Base-by-base conservation (phyloP, 805 yeast genomes). In the Ogataea corticis region DNA sequence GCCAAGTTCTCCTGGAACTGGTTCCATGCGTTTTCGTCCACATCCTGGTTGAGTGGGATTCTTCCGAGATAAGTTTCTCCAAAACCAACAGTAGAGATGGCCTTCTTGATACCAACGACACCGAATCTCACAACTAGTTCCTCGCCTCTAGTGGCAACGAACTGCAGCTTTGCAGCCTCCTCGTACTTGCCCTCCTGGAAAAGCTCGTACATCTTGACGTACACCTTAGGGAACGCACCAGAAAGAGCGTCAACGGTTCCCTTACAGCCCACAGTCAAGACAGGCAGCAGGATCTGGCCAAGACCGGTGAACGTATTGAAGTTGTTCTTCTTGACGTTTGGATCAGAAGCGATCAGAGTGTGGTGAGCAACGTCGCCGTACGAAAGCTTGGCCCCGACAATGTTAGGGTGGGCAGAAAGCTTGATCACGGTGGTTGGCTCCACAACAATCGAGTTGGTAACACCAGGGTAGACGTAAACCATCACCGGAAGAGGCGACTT, bases 221-320 rank as follows among this genome's bases (percentile, higher is more conserved):
- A 70, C 5, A 72, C 61, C 61, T 75, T 73, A 47, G 83, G 83
- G 63, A 68, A 76, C 3, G 77, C 77, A 29, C 79, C 80, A 33
- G 76, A 66, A 27, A 77, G 62, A 6, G 80, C 83, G 56, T 77
- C 82, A 46, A 78, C 71, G 13, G 80, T 68, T 28, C 81, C 82
- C 41, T 66, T 63, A 42, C 69, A 69, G n/a, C 80, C 80, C 17
- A 74, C 69, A 1, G 70, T 46, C 38, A 75, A 61, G 14, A 71
- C 72, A 18, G 82, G 81, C 28, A 76, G 58, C 29, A 78, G 60
- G 33, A 75, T 61, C 56, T 77, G 81, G 23, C 81, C 81, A 15
- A 76, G 64, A 13, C 83, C 83, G 7, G 80, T 71, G 52, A 75
- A 69, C 29, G 70, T 59, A 23, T 59, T 48, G 63, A 78, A 78